Conservation (phyloP, 805 yeast species). For the Peterozyma toletana region DNA sequence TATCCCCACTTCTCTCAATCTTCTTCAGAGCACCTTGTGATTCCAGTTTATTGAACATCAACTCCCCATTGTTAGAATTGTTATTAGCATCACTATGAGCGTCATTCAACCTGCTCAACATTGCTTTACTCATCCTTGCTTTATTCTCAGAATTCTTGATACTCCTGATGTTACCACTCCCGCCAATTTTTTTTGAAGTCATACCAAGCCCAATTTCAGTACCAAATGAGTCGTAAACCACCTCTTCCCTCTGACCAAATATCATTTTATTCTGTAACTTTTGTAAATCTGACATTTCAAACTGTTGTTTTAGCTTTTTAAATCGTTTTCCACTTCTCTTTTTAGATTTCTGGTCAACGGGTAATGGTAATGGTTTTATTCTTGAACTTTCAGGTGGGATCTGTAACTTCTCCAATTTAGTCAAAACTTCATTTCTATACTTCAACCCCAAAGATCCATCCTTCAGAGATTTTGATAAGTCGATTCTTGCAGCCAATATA, state of each 20-base stretch:
- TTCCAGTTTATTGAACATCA: neutral
- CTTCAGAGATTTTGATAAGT: slow-evolving; percentile 31
- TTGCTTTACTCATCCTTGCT: slow-evolving; percentile 55
- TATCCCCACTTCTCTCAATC: neutral
- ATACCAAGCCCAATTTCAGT: slow-evolving; percentile 82
- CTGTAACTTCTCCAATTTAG: slow-evolving; percentile 61
- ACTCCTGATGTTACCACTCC: slow-evolving; percentile 14
- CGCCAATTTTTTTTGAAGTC: slow-evolving; percentile 28
- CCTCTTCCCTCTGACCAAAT: slow-evolving; percentile 70
- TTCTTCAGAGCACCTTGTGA: neutral
- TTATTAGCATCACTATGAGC: slow-evolving; percentile 1
- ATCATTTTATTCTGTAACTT: slow-evolving; percentile 80
- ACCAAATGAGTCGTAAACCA: slow-evolving; percentile 57
- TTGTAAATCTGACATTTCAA: slow-evolving; percentile 72
- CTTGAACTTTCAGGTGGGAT: slow-evolving; percentile 70
- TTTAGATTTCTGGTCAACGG: slow-evolving; percentile 69
- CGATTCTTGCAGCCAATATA: slow-evolving; percentile 78
- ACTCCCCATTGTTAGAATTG: neutral
- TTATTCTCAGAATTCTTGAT: slow-evolving; percentile 35
- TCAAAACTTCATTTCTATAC: slow-evolving; percentile 53
- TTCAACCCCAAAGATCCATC: slow-evolving; percentile 50
- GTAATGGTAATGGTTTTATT: slow-evolving; percentile 66
- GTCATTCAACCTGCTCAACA: slow-evolving; percentile 38
- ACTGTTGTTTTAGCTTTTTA: slow-evolving; percentile 74
- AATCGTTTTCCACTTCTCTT: slow-evolving; percentile 81